Evolutionary conservation across 1,284 basidiomycete genomes (phyloP).

Genomic region (Singerocomus inundabilis): DNA sequence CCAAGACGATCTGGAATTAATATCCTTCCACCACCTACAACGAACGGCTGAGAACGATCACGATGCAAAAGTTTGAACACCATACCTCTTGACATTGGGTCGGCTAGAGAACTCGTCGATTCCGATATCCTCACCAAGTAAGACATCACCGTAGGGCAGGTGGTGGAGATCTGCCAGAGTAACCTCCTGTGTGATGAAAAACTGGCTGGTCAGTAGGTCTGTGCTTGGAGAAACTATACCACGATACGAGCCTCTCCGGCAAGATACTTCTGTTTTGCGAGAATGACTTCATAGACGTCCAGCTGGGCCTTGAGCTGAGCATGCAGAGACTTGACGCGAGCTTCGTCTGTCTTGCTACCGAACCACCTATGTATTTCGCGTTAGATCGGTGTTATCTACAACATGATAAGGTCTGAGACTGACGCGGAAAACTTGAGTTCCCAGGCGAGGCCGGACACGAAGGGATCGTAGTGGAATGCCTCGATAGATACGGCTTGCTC

Average conservation of each 20-base stretch:
- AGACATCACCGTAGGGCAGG: conserved; percentile 41
- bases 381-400: neutral
- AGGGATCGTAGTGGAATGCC: conserved; percentile 39
- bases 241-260: conserved; percentile 39
- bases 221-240: neutral
- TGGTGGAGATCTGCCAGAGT: conserved; percentile 56
- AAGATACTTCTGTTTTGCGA: conserved; percentile 44
- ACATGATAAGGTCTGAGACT: neutral
- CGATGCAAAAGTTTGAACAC: neutral
- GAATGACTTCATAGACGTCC: conserved; percentile 43
- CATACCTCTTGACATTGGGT: conserved; percentile 39
- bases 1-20: conserved; percentile 40
- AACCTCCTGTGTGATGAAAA: conserved; percentile 33
- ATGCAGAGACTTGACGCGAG: conserved; percentile 24
- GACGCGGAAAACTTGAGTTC: conserved; percentile 30
- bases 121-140: conserved; percentile 22
- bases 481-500: conserved; percentile 47
- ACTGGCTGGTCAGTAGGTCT: neutral
- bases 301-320: conserved; percentile 35
- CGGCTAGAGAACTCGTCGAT: conserved; percentile 34
- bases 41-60: neutral
- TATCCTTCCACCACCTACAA: conserved; percentile 44
- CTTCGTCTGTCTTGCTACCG: conserved; percentile 28
- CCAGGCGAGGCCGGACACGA: conserved; percentile 29
- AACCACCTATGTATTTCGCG: conserved; percentile 5